phyloP scores from a whole-genome alignment of 345 rosid species.

The Sisymbrium altissimum region DNA sequence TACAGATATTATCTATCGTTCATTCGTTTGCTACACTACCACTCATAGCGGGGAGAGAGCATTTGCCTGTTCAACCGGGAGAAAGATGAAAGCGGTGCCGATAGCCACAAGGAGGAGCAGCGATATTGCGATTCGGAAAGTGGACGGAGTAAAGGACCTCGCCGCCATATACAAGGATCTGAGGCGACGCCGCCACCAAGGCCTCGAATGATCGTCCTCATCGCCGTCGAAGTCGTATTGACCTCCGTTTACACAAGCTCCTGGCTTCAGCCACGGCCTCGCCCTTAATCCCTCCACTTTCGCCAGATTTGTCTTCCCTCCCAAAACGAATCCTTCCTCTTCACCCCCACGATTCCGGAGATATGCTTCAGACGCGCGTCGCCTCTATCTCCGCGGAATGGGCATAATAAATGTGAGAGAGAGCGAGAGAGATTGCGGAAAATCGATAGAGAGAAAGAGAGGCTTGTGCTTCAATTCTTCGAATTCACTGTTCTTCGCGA shows the following conservation, averaged over 20 bases:
- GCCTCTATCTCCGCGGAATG: background rate
- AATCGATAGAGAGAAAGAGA: conserved; percentile 1
- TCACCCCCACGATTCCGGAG: no score
- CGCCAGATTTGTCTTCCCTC: conserved; percentile 33
- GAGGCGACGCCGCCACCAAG: conserved; percentile 41
- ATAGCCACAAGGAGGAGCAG: conserved; percentile 37
- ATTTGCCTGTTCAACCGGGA: conserved; percentile 43
- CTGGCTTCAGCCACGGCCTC: conserved; percentile 38
- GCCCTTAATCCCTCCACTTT: conserved; percentile 40
- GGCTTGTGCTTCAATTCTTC: conserved; percentile 20
- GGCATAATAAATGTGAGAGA: background rate
- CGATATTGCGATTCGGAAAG: conserved; percentile 38
- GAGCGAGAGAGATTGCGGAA: background rate
- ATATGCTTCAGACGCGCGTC: conserved; percentile 3
- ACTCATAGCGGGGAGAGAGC: background rate
- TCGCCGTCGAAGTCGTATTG: conserved; percentile 19
- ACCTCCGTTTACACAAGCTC: conserved; percentile 21
- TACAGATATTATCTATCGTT: background rate
- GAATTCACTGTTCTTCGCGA: conserved; percentile 33
- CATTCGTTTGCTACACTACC: conserved; percentile 4
- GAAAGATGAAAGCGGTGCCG: conserved; percentile 36
- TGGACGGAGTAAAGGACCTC: conserved; percentile 27
- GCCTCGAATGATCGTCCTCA: conserved; percentile 27
- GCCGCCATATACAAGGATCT: conserved; percentile 34
- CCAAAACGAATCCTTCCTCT: background rate